Evolutionary conservation across 192 early-diverging fungal genomes (phyloP).

Genomic region (Gaertneriomyces semiglobifer): DNA sequence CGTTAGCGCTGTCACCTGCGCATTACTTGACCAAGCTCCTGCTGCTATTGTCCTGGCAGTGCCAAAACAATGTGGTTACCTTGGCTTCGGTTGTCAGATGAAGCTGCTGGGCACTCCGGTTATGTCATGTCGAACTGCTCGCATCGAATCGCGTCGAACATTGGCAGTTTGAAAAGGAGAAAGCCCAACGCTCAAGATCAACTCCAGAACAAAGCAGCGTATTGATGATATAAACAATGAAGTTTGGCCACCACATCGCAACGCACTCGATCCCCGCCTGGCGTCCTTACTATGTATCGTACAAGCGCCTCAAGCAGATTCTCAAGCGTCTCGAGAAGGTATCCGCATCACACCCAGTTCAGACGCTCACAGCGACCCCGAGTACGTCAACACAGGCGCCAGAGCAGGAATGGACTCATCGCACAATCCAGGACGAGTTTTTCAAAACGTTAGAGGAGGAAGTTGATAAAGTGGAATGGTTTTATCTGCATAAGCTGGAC

Average conservation of each 20-base stretch:
- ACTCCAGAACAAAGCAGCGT: too few relatives aligned
- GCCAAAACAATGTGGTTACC: too few relatives aligned
- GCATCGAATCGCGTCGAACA: too few relatives aligned
- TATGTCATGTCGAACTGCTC: too few relatives aligned
- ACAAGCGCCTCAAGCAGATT: constrained; percentile 9
- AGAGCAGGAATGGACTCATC: constrained; percentile 1
- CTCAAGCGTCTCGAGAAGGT: constrained; percentile 6
- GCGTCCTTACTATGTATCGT: constrained; percentile 10
- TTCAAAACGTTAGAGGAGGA: constrained; percentile 10
- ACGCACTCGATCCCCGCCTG: neutral
- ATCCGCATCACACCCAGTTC: constrained; percentile 2
- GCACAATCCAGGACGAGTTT: constrained; percentile 6
- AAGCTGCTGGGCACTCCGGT: too few relatives aligned
- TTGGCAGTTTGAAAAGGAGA: too few relatives aligned
- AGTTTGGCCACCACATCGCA: constrained; percentile 11
- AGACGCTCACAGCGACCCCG: neutral
- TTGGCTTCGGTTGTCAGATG: too few relatives aligned
- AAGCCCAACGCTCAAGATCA: too few relatives aligned
- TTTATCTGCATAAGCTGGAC: constrained; percentile 7
- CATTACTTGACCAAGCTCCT: too few relatives aligned
- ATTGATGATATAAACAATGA: neutral
- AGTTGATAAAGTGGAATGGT: constrained; percentile 24
- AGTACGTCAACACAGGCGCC: neutral
- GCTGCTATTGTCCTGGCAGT: too few relatives aligned
- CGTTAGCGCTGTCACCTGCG: too few relatives aligned